Conservation (phyloP, 1,139 yeast genomes). For the Suhomyces yuchorum region DNA sequence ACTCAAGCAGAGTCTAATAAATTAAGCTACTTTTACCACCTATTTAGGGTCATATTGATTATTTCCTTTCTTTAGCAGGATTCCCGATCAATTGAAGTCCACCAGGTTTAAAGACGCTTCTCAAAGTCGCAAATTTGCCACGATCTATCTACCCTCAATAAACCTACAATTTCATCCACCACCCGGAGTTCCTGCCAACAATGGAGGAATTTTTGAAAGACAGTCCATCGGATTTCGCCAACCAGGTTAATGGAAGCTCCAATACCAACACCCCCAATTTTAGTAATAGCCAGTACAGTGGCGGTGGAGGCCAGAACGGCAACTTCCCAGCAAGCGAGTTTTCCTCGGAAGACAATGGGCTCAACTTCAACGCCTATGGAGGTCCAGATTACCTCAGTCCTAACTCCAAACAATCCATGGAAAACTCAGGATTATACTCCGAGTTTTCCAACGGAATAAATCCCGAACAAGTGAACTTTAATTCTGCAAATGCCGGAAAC, state of each 20-base stretch:
- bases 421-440: conserved; percentile 2
- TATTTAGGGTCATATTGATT: not conserved
- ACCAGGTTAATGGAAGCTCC: conserved; percentile 10
- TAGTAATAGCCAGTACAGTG: conserved; percentile 10
- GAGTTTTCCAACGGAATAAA: conserved; percentile 6
- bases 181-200: not conserved
- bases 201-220: conserved; percentile 45
- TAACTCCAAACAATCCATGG: conserved; percentile 3
- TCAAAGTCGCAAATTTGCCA: not conserved
- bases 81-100: not conserved
- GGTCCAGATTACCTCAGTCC: conserved; percentile 8
- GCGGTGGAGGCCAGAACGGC: conserved; percentile 4
- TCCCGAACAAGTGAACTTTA: conserved; percentile 6
- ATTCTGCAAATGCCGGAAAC: conserved; percentile 16
- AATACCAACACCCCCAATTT: conserved; percentile 11
- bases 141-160: not conserved
- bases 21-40: not conserved
- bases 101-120: not conserved
- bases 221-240: conserved; percentile 35
- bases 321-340: conserved; percentile 8
- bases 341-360: conserved; percentile 9
- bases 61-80: not conserved
- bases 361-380: conserved; percentile 3
- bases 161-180: not conserved
- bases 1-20: not conserved